A percentile compares a stretch with the other conserved stretches of the same genome.
These are phyloP conservation scores for Scheffersomyces amazonensis DNA, from an alignment of 805 yeast genomes.

Conservation along the genomic window DNA sequence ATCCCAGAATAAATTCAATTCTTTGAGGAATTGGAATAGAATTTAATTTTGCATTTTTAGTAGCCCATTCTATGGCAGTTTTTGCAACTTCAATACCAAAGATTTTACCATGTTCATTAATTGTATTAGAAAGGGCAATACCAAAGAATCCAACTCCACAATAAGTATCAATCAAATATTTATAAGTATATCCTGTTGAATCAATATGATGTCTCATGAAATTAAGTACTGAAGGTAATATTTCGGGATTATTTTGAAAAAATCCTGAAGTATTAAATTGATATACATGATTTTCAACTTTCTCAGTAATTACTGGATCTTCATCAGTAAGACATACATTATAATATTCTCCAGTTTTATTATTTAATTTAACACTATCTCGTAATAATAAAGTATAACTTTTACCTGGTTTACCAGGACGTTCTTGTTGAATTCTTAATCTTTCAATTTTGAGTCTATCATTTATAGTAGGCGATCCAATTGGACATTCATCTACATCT, in stretches of 20 bases:
- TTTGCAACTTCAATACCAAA: conserved; percentile 41
- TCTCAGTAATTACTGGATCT: conserved; percentile 30
- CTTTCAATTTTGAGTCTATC: conserved; percentile 15
- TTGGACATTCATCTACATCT: conserved; percentile 35
- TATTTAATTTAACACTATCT: conserved; percentile 28
- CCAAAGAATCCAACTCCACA: conserved; percentile 49
- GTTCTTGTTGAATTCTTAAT: conserved; percentile 6
- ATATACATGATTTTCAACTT: conserved; percentile 31
- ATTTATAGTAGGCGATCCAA: conserved; percentile 33
- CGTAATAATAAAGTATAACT: conserved; percentile 23
- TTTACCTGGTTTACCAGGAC: conserved; percentile 2
- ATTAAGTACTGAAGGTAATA: conserved; percentile 33
- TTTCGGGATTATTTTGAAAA: conserved; percentile 38
- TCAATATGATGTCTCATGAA: conserved; percentile 22
- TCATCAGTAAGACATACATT: conserved; percentile 23
- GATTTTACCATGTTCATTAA: conserved; percentile 28
- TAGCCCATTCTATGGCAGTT: conserved; percentile 31
- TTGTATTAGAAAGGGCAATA: conserved; percentile 26
- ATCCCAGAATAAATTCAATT: conserved; percentile 34
- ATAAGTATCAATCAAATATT: conserved; percentile 39
- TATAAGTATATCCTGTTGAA: conserved; percentile 7
- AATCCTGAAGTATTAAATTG: conserved; percentile 39
- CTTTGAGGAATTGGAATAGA: conserved; percentile 25
- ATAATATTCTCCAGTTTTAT: conserved; percentile 25
- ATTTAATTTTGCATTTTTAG: conserved; percentile 37